These are phyloP conservation scores for Paracoccidioides brasiliensis DNA, from an alignment of 2,329 filamentous ascomycete genomes.

Conservation along the genomic window DNA sequence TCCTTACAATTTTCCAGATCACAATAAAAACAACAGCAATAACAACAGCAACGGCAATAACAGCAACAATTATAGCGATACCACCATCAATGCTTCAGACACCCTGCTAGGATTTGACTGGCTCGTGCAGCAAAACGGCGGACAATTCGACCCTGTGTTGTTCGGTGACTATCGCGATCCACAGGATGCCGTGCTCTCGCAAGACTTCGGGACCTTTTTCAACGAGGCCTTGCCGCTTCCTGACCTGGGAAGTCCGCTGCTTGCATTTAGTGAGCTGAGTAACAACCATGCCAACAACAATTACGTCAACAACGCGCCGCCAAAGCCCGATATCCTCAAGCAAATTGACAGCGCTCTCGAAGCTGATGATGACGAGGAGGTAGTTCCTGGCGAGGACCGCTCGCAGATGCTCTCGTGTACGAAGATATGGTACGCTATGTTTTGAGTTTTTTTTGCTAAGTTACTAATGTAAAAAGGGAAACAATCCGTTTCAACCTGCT, in stretches of 20 bases:
- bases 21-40: not conserved
- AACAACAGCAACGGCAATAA: not conserved
- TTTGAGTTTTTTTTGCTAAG: not conserved
- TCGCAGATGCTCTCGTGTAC: constrained; percentile 66
- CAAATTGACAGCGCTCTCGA: constrained; percentile 61
- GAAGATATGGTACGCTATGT: constrained; percentile 67
- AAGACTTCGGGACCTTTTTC: constrained; percentile 60
- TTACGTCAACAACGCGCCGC: constrained; percentile 12
- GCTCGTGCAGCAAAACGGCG: constrained; percentile 66
- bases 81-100: constrained; percentile 4
- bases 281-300: constrained; percentile 14
- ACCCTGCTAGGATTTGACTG: constrained; percentile 41
- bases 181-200: constrained; percentile 63
- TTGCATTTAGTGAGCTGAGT: constrained; percentile 36
- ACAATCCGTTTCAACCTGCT: not conserved
- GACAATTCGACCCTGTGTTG: constrained; percentile 78
- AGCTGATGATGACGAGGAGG: constrained; percentile 54
- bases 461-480: too few relatives aligned
- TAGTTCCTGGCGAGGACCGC: constrained; percentile 47
- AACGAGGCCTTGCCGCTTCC: constrained; percentile 63
- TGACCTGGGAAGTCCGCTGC: constrained; percentile 73
- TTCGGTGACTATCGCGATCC: constrained; percentile 89
- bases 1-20: constrained; percentile 9
- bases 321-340: constrained; percentile 59
- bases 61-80: not conserved